Evolutionary conservation across 331 rosid species (phyloP).

Genomic region (Acacia pycnantha): DNA sequence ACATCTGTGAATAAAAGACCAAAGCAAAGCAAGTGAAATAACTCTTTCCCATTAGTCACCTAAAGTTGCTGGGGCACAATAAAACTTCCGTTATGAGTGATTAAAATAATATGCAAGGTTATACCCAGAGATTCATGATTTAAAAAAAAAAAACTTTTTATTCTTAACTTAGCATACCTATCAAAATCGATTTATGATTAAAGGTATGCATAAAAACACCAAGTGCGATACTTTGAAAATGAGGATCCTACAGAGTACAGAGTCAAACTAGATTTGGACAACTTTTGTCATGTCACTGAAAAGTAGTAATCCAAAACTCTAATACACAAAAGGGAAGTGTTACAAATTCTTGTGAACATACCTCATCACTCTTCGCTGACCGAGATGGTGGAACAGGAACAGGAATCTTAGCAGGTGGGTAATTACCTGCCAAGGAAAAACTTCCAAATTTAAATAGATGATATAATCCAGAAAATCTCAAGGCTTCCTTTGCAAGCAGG

Average conservation of each 20-base stretch:
- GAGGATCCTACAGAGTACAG: background rate
- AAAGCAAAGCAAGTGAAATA: background rate
- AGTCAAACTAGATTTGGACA: background rate
- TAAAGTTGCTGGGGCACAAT: background rate
- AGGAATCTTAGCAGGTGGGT: slow-evolving; percentile 82
- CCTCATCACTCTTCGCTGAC: slow-evolving; percentile 70
- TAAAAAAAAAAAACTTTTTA: background rate
- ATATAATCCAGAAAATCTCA: slow-evolving; percentile 1
- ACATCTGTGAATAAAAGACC: background rate
- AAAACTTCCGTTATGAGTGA: background rate
- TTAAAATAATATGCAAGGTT: background rate
- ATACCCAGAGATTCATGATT: background rate
- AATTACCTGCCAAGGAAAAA: slow-evolving; percentile 61
- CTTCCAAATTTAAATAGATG: slow-evolving; percentile 29
- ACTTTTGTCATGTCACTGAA: background rate
- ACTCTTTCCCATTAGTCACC: background rate
- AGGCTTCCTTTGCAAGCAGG: slow-evolving; percentile 5
- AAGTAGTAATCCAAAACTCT: background rate
- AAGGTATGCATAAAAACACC: background rate
- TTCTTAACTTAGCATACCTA: no score
- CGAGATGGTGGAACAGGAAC: slow-evolving; percentile 77
- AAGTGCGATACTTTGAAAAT: background rate
- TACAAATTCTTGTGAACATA: slow-evolving; percentile 36
- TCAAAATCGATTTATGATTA: background rate
- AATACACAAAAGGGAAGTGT: slow-evolving; percentile 7